Percentiles rank a stretch among this genome's conserved stretches.
Conservation (phyloP, 805 yeast species). For the Hanseniaspora mollemarum region DNA sequence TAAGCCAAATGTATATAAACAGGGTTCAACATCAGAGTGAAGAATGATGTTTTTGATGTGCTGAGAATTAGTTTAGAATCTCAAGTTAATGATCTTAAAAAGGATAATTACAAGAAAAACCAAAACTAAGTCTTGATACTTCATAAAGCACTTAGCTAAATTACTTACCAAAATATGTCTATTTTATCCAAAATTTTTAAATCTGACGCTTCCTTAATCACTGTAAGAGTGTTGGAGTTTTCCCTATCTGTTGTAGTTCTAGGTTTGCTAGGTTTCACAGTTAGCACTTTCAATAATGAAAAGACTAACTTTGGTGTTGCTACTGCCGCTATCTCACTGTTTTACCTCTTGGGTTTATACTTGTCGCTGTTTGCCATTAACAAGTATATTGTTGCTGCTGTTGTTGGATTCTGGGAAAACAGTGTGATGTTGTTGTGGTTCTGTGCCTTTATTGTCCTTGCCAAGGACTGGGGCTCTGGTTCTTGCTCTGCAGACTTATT, state of each 20-base stretch:
- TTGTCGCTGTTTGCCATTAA: conserved; percentile 20
- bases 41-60: too few species aligned
- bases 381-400: conserved; percentile 23
- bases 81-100: background rate
- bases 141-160: too few species aligned
- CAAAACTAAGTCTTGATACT: background rate
- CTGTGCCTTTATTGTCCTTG: conserved; percentile 28
- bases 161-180: too few species aligned
- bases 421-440: conserved; percentile 28
- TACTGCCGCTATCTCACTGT: conserved; percentile 24
- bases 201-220: background rate
- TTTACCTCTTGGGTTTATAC: conserved; percentile 24
- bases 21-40: background rate
- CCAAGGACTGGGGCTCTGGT: conserved; percentile 26
- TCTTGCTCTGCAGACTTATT: conserved; percentile 23
- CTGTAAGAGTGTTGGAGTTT: conserved; percentile 23
- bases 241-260: conserved; percentile 25
- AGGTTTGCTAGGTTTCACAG: conserved; percentile 25
- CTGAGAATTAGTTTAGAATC: too few species aligned
- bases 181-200: background rate
- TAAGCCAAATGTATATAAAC: background rate
- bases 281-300: conserved; percentile 23
- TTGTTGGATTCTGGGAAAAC: conserved; percentile 23
- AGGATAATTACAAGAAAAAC: background rate
- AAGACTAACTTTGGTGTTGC: conserved; percentile 29